Evolutionary conservation across 768 basidiomycete genomes (phyloP).

Genomic region (Hydnum rufescens): DNA sequence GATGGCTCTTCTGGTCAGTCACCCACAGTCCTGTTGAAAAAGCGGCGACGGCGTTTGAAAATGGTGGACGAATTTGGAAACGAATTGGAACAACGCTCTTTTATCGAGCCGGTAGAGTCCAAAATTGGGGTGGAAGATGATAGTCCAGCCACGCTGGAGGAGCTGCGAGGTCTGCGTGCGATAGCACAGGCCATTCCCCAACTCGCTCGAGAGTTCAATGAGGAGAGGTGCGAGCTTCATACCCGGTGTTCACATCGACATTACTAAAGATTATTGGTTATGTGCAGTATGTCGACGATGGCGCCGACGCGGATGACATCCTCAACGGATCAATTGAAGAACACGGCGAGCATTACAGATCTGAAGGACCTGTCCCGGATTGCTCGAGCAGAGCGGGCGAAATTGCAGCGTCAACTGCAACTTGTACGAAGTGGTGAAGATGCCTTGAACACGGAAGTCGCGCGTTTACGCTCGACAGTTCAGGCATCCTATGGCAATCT

Average conservation of each 20-base stretch:
- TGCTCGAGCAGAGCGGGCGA: not conserved
- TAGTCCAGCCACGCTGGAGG: not conserved
- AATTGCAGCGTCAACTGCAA: not conserved
- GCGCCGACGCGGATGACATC: not conserved
- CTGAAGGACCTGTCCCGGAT: not conserved
- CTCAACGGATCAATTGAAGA: not conserved
- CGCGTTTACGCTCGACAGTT: too few species aligned
- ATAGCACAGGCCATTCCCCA: not conserved
- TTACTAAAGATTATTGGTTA: not conserved
- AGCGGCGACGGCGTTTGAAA: not conserved
- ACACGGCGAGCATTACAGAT: not conserved
- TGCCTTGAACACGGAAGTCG: not conserved
- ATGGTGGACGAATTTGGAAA: slow-evolving; percentile 2
- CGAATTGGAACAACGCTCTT: not conserved
- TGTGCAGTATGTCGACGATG: not conserved
- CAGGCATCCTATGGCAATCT: too few species aligned
- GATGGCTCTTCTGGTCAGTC: not conserved
- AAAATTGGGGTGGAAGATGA: not conserved
- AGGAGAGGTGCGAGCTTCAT: not conserved
- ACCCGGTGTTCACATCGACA: not conserved
- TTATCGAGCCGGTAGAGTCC: not conserved
- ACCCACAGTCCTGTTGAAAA: too few species aligned
- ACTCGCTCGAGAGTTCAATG: not conserved
- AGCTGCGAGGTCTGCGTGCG: not conserved
- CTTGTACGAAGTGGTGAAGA: not conserved